Conservation (phyloP, 2,329 filamentous ascomycete genomes). For the Cercospora sp. region DNA sequence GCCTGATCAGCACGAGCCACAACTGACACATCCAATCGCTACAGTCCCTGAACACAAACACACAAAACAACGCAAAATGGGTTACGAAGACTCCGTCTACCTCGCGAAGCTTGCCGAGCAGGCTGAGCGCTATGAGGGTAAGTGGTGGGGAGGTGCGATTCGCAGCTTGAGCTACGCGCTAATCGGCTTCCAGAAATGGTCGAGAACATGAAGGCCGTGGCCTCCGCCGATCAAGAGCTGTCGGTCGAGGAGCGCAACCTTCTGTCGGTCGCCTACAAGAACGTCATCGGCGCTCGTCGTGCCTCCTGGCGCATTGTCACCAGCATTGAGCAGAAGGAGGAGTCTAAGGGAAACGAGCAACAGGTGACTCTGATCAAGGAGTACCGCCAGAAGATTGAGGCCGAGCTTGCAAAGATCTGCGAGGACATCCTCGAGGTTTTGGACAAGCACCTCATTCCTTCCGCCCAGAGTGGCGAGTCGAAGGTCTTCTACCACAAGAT, state of each 20-base stretch:
- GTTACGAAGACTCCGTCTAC: slow-evolving; percentile 99
- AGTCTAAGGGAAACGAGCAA: slow-evolving; percentile 93
- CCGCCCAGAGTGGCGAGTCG: slow-evolving; percentile 91
- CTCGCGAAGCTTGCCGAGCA: slow-evolving; percentile 99
- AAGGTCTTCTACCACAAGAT: slow-evolving; percentile 99
- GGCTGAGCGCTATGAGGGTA: slow-evolving; percentile 99
- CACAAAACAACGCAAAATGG: slow-evolving; percentile 62
- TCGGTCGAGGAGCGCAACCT: slow-evolving; percentile 95
- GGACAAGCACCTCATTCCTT: slow-evolving; percentile 90
- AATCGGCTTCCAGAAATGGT: slow-evolving; percentile 78
- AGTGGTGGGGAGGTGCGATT: slow-evolving; percentile 21
- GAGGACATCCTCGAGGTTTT: slow-evolving; percentile 95
- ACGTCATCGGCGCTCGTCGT: slow-evolving; percentile 94
- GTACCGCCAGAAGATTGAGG: slow-evolving; percentile 98
- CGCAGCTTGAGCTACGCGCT: slow-evolving; percentile 41
- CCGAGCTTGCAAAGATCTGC: slow-evolving; percentile 95
- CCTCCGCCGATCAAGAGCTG: slow-evolving; percentile 69
- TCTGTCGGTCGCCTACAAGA: slow-evolving; percentile 97
- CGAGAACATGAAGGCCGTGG: slow-evolving; percentile 99
- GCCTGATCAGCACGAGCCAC: slow-evolving; percentile 1
- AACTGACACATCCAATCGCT: slow-evolving; percentile 5
- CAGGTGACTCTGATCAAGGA: slow-evolving; percentile 93
- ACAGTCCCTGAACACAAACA: slow-evolving; percentile 9
- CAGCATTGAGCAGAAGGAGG: slow-evolving; percentile 99
- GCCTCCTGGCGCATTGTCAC: slow-evolving; percentile 98